Base-by-base conservation (phyloP, 176 grass and related monocot species). In the Oryza brachyantha region DNA sequence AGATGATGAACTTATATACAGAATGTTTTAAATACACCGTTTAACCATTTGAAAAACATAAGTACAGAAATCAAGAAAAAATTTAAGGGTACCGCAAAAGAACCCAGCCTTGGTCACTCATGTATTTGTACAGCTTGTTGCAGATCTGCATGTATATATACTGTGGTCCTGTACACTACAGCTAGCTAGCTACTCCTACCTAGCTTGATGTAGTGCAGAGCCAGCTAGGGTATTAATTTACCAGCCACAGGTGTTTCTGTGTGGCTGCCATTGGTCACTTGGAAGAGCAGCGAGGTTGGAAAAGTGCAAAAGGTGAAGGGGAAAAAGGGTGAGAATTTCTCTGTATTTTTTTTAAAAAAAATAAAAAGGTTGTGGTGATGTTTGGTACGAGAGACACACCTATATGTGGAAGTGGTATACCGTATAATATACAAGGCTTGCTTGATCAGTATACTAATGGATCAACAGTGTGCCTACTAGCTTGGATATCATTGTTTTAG, bases 201-300 rank as follows among this genome's bases (percentile, higher is more conserved):
- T 8, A 62, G 37, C 25, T 19, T 57, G 21, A 36, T 34, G 48
- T 52, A 59, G 21, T 13, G 75, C 42, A 36, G 41, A 87, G 71
- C 14, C 79, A 81, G 72, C 83, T 79, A 79, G 43, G 68, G 50
- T 55, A 55, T 55, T 55, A 73, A n/a, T 73, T 78, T 68, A 79
- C 76, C 83, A 80, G 70, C 71, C 39, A 50, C 64, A 42, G 65
- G 72, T 70, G 66, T 76, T 86, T 76, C 55, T 86, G 22, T 62
- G 64, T 64, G 78, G 78, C 64, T 86, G 32, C 54, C 35, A 81
- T 86, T 63, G 84, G 65, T 81, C 85, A 86, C 85, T 86, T 86
- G 78, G 57, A 64, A 76, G 64, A 82, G 85, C 85, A 81, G 85
- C 78, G 13, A 86, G 16, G 70, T 64, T 70, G 26, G 29, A 62